Percentiles rank a stretch among this genome's conserved stretches.
phyloP scores from a whole-genome alignment of 257 asterid species.

The Lycium barbarum region DNA sequence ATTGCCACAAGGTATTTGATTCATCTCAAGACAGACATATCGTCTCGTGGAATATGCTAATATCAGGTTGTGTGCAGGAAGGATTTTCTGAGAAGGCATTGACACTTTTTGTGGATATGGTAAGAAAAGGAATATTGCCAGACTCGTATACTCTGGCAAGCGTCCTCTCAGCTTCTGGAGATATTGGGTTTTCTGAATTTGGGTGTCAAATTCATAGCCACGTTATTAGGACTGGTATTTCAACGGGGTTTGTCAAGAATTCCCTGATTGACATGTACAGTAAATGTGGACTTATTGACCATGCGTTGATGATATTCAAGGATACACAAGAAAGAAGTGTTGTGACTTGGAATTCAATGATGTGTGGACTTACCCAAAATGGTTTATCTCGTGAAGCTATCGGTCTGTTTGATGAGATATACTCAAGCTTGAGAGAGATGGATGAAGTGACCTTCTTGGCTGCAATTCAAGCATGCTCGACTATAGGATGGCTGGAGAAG shows the following conservation, averaged over 20 bases:
- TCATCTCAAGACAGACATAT: conserved; percentile 51
- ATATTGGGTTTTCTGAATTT: conserved; percentile 49
- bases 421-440: conserved; percentile 47
- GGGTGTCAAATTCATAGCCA: conserved; percentile 77
- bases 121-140: conserved; percentile 54
- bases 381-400: conserved; percentile 69
- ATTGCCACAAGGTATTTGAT: conserved; percentile 54
- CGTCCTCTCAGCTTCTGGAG: conserved; percentile 77
- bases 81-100: conserved; percentile 64
- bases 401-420: conserved; percentile 63
- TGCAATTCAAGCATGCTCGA: conserved; percentile 81
- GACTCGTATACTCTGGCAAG: conserved; percentile 80
- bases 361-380: conserved; percentile 76
- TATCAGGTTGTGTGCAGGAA: conserved; percentile 73
- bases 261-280: conserved; percentile 83
- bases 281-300: conserved; percentile 61
- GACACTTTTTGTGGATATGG: conserved; percentile 68
- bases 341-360: conserved; percentile 86
- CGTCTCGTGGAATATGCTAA: conserved; percentile 86
- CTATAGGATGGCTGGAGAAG: conserved; percentile 62
- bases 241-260: conserved; percentile 72
- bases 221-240: conserved; percentile 54
- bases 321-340: conserved; percentile 46
- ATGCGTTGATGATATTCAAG: conserved; percentile 58
- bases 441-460: conserved; percentile 81